Evolutionary conservation across 2,329 filamentous ascomycete species (phyloP), one percentile per base, ranked within the genome.

Genomic region (Zymoseptoria passerinii): DNA sequence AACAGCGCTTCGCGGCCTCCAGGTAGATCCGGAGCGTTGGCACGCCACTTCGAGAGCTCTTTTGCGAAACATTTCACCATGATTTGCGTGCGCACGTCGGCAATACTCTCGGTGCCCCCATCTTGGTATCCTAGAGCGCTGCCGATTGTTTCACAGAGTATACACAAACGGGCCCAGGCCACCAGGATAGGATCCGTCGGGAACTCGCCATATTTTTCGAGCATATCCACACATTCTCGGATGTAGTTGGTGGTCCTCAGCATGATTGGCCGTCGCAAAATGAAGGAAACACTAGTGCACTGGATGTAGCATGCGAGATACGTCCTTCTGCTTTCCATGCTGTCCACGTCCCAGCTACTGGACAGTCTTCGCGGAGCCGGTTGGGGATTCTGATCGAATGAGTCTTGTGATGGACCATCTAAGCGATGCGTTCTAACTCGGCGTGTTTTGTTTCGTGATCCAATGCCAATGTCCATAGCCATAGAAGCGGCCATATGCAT

Each of bases 101-200:
- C 76, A 44, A 90, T 78, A 8, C 80, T 72, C 3, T 75, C 73
- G 8, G 75, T 74, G 6, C 78, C 76, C 3, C 75, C 75, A 57
- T 90, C 86, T 61, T 90, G 86, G 70, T 86, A 80, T 4, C 79
- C 80, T 60, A 90, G 86, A 63, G 88, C 83, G 28, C 80, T 75
- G 8, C 82, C 81, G 16, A 89, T 80, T 58, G 90, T 85, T 69
- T 91, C 88, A 1, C 82, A 83, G 50, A 90, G 75, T 54, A 79
- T 80, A 63, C 85, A 81, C 28, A 82, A 80, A 75, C 80, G 82
- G 1, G 84, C 79, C 16, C 85, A 74, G 50, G 84, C 82, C 57
- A 81, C 83, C 13, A 87, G 75, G 57, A 80, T 81, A 58, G 75
- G 73, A 68, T 86, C 84, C 1, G 81, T 79, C 0, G 81, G 79